These are phyloP conservation scores for Cryoendolithus antarcticus DNA, from an alignment of 2,329 filamentous ascomycete species.

Conservation along the genomic window DNA sequence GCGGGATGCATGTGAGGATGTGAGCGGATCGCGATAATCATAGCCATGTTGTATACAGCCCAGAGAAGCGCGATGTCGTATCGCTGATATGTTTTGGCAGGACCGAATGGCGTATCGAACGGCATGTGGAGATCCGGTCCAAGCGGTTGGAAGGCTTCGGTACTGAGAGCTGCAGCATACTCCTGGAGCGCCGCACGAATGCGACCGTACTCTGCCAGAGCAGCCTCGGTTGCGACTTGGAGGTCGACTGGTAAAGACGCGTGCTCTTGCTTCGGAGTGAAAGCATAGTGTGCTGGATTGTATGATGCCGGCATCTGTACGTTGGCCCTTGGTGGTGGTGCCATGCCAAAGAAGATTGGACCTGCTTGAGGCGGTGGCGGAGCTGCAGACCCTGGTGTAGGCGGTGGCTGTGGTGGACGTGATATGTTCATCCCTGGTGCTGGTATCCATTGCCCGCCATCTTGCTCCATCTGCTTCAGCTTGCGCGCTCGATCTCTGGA, in stretches of 20 bases:
- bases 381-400: constrained; percentile 3
- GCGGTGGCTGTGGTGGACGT: constrained; percentile 20
- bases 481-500: constrained; percentile 70
- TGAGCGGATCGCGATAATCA: constrained; percentile 68
- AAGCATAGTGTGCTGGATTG: constrained; percentile 8
- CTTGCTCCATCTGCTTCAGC: constrained; percentile 49
- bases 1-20: constrained; percentile 88
- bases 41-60: constrained; percentile 74
- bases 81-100: constrained; percentile 67
- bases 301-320: constrained; percentile 34
- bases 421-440: constrained; percentile 34
- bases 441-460: constrained; percentile 46
- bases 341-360: constrained; percentile 42
- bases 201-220: constrained; percentile 64
- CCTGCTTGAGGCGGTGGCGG: constrained; percentile 17
- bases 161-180: constrained; percentile 50
- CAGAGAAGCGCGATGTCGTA: constrained; percentile 81
- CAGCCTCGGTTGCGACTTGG: constrained; percentile 53
- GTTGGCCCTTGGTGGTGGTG: constrained; percentile 27
- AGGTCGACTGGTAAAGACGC: constrained; percentile 35
- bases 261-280: constrained; percentile 9
- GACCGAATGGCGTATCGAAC: constrained; percentile 64
- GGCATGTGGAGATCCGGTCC: constrained; percentile 53
- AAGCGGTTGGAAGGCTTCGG: constrained; percentile 64
- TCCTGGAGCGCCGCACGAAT: constrained; percentile 60